These are phyloP conservation scores for Cordyceps militaris DNA, from an alignment of 2,329 filamentous ascomycete species.

Conservation along the genomic window DNA sequence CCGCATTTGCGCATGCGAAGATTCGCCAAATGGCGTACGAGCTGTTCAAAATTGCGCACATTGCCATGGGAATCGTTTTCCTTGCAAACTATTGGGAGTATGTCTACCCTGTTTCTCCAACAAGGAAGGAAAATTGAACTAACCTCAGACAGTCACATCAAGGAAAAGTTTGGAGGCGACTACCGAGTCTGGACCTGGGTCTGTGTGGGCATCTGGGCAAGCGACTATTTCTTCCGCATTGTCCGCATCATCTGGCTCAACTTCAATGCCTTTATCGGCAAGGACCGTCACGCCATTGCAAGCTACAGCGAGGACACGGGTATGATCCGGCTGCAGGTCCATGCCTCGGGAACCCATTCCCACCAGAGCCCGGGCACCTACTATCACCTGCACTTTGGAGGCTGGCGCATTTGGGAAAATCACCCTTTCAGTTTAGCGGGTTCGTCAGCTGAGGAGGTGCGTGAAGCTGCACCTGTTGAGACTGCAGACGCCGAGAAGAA, in stretches of 20 bases:
- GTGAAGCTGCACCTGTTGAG: background rate
- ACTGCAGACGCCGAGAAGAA: slow-evolving; percentile 15
- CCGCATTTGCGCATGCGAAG: slow-evolving; percentile 9
- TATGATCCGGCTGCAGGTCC: slow-evolving; percentile 30
- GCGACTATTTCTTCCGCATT: slow-evolving; percentile 37
- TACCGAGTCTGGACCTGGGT: slow-evolving; percentile 29
- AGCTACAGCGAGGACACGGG: slow-evolving; percentile 27
- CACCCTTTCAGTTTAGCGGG: slow-evolving; percentile 35
- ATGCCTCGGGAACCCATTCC: slow-evolving; percentile 23
- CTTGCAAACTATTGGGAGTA: slow-evolving; percentile 39
- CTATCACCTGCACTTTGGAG: slow-evolving; percentile 33
- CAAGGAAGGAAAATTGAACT: background rate
- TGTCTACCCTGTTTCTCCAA: slow-evolving; percentile 18
- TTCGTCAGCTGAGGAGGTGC: slow-evolving; percentile 6
- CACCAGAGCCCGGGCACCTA: slow-evolving; percentile 30
- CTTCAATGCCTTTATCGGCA: slow-evolving; percentile 20
- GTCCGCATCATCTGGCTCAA: slow-evolving; percentile 31
- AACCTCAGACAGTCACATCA: slow-evolving; percentile 14
- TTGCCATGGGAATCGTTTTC: slow-evolving; percentile 38
- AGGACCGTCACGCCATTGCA: slow-evolving; percentile 24
- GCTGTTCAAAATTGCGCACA: slow-evolving; percentile 36
- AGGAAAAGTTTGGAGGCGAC: slow-evolving; percentile 15
- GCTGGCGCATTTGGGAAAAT: slow-evolving; percentile 31
- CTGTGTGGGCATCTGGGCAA: slow-evolving; percentile 35
- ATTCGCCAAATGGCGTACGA: slow-evolving; percentile 32